A percentile compares a stretch with the other conserved stretches of the same genome.
Evolutionary conservation across 2,329 filamentous ascomycete genomes (phyloP).

Genomic region (Fusarium xyrophilum): DNA sequence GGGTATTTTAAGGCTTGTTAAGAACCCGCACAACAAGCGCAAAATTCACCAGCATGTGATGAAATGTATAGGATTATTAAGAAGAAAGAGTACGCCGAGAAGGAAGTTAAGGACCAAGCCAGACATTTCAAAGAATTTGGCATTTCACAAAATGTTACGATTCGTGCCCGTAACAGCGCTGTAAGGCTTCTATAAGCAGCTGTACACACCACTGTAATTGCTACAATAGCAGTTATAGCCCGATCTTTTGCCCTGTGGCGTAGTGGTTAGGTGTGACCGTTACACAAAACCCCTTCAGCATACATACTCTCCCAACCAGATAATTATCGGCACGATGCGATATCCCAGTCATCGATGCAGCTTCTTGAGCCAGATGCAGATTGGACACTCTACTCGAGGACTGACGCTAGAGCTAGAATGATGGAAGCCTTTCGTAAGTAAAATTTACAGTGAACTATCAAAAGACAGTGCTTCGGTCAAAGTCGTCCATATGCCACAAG

Average conservation of each 20-base stretch:
- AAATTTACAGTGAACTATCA: not conserved
- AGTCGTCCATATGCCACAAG: constrained; percentile 1
- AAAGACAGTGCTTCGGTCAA: not conserved
- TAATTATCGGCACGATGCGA: not conserved
- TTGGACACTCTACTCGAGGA: not conserved
- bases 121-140: not conserved
- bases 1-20: too few species aligned
- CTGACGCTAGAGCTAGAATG: not conserved
- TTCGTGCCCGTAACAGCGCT: too few species aligned
- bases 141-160: not conserved
- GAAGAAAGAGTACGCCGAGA: not conserved
- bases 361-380: not conserved
- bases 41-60: constrained; percentile 9
- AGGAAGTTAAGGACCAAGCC: not conserved
- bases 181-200: too few species aligned
- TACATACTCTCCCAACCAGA: not conserved
- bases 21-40: not conserved
- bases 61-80: not conserved
- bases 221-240: too few species aligned
- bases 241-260: too few species aligned
- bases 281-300: not conserved
- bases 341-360: not conserved
- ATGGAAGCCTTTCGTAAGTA: constrained; percentile 4
- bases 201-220: too few species aligned
- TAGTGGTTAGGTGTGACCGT: too few species aligned